phyloP scores from a whole-genome alignment of 164 flowering plant genomes.

The Magnolia changhungtana region DNA sequence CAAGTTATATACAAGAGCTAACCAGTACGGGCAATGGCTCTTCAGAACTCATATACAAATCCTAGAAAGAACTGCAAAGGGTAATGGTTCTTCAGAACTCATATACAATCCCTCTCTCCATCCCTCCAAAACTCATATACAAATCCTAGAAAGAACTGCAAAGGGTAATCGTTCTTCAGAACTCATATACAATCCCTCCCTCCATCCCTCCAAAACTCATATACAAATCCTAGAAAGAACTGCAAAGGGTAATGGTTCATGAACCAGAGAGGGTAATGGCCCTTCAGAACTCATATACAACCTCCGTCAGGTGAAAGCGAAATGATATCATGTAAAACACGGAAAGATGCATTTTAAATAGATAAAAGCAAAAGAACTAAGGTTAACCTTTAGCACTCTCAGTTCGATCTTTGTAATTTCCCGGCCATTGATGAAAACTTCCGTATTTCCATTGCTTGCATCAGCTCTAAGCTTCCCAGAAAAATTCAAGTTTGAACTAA shows the following conservation, averaged over 20 bases:
- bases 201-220: background rate
- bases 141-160: background rate
- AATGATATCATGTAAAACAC: background rate
- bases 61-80: background rate
- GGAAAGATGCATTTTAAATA: background rate
- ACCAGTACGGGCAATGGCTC: background rate
- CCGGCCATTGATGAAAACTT: constrained; percentile 88
- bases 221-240: background rate
- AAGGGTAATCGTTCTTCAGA: background rate
- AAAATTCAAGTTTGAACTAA: constrained; percentile 86
- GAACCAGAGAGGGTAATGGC: no score
- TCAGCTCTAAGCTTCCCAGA: constrained; percentile 70
- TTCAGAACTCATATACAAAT: background rate
- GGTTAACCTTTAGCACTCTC: constrained; percentile 64
- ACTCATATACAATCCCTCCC: no score
- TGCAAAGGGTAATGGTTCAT: background rate
- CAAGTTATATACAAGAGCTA: background rate
- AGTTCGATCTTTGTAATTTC: constrained; percentile 87
- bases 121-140: background rate
- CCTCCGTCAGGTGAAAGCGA: background rate
- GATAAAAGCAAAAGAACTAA: background rate
- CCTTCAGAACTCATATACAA: background rate
- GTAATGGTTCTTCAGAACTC: background rate
- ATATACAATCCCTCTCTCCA: no score
- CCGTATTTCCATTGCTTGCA: constrained; percentile 91